Conservation (phyloP, 768 basidiomycete genomes). For the Panaeolus papilionaceus region DNA sequence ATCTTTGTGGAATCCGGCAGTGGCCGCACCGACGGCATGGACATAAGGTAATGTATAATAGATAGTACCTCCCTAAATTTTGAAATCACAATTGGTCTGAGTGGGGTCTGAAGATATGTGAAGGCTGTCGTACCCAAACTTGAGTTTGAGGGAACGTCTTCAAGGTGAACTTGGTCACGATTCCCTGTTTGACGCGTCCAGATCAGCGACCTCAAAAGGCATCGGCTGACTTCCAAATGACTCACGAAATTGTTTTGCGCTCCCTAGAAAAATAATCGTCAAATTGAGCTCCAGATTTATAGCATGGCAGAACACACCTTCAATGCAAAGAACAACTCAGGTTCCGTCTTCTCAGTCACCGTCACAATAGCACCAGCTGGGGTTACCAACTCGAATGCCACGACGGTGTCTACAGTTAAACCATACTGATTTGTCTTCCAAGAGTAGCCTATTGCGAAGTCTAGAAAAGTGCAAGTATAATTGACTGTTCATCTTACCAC, state of each 20-base stretch:
- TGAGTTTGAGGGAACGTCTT: constrained; percentile 58
- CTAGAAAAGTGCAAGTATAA: constrained; percentile 33
- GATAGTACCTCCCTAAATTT: constrained; percentile 56
- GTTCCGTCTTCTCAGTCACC: constrained; percentile 40
- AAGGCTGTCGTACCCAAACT: constrained; percentile 57
- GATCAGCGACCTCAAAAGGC: no score
- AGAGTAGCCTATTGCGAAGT: constrained; percentile 54
- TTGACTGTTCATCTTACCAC: constrained; percentile 39
- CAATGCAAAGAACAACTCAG: constrained; percentile 49
- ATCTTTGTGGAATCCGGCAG: constrained; percentile 43
- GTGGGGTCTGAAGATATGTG: background rate
- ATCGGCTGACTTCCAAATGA: background rate
- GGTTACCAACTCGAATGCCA: constrained; percentile 61
- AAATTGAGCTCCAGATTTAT: background rate
- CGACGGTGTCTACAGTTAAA: constrained; percentile 60
- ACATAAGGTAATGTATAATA: constrained; percentile 32
- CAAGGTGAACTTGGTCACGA: constrained; percentile 64
- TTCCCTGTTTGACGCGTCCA: constrained; percentile 42
- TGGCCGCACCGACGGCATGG: constrained; percentile 40
- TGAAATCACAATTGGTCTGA: background rate
- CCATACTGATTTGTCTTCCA: constrained; percentile 69
- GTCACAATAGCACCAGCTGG: constrained; percentile 53
- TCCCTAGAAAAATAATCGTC: background rate
- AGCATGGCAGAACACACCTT: constrained; percentile 33
- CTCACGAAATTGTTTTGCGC: background rate